Evolutionary conservation across 2,329 filamentous ascomycete genomes (phyloP).

Genomic region (Salinomyces thailandicus): DNA sequence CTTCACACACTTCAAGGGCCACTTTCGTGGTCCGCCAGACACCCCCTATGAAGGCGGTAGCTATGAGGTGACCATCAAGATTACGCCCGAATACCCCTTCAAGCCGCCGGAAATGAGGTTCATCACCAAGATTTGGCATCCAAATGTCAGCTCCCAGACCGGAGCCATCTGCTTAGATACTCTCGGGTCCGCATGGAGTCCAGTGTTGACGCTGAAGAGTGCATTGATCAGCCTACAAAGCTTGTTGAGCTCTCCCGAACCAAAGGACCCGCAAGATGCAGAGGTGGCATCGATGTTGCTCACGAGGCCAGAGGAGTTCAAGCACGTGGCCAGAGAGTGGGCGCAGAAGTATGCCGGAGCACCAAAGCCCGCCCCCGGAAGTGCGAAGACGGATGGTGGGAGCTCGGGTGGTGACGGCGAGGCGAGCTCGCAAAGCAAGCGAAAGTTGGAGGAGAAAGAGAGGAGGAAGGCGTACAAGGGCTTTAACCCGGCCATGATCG

Average conservation of each 20-base stretch:
- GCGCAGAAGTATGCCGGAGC: constrained; percentile 74
- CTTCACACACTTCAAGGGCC: constrained; percentile 71
- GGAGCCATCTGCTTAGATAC: constrained; percentile 96
- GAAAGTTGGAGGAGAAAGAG: constrained; percentile 43
- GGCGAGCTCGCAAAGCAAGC: constrained; percentile 37
- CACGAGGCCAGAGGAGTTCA: constrained; percentile 66
- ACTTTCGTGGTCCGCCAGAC: constrained; percentile 77
- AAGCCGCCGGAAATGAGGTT: constrained; percentile 86
- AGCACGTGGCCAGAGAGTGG: constrained; percentile 79
- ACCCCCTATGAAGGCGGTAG: constrained; percentile 86
- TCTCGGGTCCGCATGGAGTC: constrained; percentile 80
- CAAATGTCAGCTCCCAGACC: constrained; percentile 71
- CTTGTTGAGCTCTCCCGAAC: constrained; percentile 84
- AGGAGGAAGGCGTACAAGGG: constrained; percentile 58
- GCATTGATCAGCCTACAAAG: constrained; percentile 88
- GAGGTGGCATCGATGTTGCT: constrained; percentile 89
- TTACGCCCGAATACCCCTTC: constrained; percentile 86
- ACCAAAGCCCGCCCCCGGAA: constrained; percentile 48
- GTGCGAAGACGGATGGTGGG: constrained; percentile 26
- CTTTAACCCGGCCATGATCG: constrained; percentile 73
- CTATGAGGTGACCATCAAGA: constrained; percentile 73
- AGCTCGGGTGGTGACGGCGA: constrained; percentile 18
- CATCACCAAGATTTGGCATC: constrained; percentile 90
- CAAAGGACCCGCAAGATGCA: constrained; percentile 92
- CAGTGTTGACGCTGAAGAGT: constrained; percentile 91